Evolutionary conservation across 345 rosid species (phyloP), one percentile per base, ranked within the genome.

Genomic region (Lenwebbia sp.): DNA sequence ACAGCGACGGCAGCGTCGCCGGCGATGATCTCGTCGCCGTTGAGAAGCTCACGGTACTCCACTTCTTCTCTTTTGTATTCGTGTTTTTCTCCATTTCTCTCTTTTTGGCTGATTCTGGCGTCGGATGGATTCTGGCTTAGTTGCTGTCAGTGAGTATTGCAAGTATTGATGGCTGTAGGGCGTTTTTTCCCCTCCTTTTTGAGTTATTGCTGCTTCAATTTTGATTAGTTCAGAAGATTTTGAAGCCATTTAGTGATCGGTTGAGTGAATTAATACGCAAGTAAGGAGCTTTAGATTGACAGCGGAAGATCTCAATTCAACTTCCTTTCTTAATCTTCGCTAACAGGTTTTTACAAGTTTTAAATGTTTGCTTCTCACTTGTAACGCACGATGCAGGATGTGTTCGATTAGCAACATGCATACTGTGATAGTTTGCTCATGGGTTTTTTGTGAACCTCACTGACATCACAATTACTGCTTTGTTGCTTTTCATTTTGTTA

Each of bases 1-100:
- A 60, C 30, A 86, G 75, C 58, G 40, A 57, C 22, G 83, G 33
- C 23, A 57, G 65, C 82, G 81, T 86, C 76, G 83, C 51, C 4
- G 83, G 17, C 84, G 85, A 33, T 33, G 90, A 83, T 9, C 50
- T 40, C 55, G 19, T 37, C 55, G 26, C 49, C 70, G 26, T 83
- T 13, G 86, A 88, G 83, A 90, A 65, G 84, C 91, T 90, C 87
- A 89, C 91, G 87, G 82, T 75, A 76, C 56, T 81, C 37, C 65
- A 22, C 41, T 30, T 13, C 47, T 55, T 78, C 37, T 50, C 52
- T 50, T 12, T n/a, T 65, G 47, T 33, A 40, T 58, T 37, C 54
- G 55, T 62, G 54, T 13, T 53, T 25, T 17, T 9, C 23, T 49
- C 14, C 54, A 14, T 17, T 52, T 26, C 13, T 41, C 30, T 49